Percentiles rank a stretch among this genome's conserved stretches.
These are phyloP conservation scores for Lactarius psammicola DNA, from an alignment of 768 basidiomycete species.

Conservation along the genomic window DNA sequence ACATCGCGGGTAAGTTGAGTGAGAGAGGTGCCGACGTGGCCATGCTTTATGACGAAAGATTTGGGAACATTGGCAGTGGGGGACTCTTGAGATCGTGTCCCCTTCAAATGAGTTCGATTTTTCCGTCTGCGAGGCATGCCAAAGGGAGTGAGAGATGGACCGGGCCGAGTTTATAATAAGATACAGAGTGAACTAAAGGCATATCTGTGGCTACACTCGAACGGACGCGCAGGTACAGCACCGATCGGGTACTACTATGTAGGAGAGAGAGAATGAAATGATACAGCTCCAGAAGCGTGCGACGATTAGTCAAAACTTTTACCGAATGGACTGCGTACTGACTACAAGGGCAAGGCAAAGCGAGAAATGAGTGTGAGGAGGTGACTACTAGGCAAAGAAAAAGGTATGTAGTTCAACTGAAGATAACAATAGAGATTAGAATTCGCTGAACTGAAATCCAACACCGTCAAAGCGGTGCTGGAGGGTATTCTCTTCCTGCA, in stretches of 20 bases:
- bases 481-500: conserved; percentile 43
- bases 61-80: conserved; percentile 56
- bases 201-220: conserved; percentile 20
- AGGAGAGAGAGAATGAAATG: conserved; percentile 13
- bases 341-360: not conserved
- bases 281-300: conserved; percentile 24
- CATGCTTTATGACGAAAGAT: conserved; percentile 97
- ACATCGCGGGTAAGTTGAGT: conserved; percentile 89
- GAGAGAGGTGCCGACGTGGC: conserved; percentile 84
- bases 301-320: conserved; percentile 19
- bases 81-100: conserved; percentile 37
- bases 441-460: conserved; percentile 73
- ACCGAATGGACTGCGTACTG: conserved; percentile 6
- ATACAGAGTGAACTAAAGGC: conserved; percentile 7
- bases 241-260: conserved; percentile 19
- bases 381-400: conserved; percentile 7
- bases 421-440: conserved; percentile 42
- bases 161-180: conserved; percentile 10
- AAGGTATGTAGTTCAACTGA: not conserved
- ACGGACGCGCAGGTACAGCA: conserved; percentile 19
- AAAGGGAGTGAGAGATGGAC: not conserved
- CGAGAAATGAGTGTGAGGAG: not conserved
- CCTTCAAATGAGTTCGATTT: conserved; percentile 79
- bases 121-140: conserved; percentile 74
- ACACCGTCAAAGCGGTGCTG: conserved; percentile 66